Evolutionary conservation across 2,329 filamentous ascomycete genomes (phyloP).

Genomic region (Pseudocercospora pini-densiflorae): DNA sequence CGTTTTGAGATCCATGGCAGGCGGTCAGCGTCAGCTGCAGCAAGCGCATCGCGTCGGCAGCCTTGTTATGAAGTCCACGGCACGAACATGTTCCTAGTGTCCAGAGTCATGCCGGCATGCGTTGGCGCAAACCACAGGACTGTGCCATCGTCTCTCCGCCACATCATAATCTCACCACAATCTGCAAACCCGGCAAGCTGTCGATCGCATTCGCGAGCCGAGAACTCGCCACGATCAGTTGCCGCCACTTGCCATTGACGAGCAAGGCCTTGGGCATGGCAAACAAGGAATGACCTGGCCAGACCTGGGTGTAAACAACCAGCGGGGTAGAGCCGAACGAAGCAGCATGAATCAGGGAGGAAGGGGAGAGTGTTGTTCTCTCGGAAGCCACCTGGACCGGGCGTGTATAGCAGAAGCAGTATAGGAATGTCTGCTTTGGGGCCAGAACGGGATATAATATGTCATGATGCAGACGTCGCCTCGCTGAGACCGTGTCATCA

Average conservation of each 20-base stretch:
- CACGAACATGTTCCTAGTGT: constrained; percentile 16
- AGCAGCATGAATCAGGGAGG: background rate
- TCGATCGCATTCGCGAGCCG: constrained; percentile 26
- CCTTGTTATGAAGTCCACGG: constrained; percentile 11
- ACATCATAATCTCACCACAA: constrained; percentile 21
- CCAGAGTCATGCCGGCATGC: constrained; percentile 27
- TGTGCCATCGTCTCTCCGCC: constrained; percentile 18
- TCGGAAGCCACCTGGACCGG: background rate
- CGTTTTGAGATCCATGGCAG: constrained; percentile 18
- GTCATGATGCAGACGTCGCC: constrained; percentile 17
- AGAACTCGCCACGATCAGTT: constrained; percentile 22
- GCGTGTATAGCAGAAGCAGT: background rate
- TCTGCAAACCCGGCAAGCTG: constrained; percentile 28
- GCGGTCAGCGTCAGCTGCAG: constrained; percentile 18
- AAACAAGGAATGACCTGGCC: constrained; percentile 14
- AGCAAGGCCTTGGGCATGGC: constrained; percentile 19
- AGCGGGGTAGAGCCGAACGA: constrained; percentile 9
- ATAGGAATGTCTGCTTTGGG: background rate
- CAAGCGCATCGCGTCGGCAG: constrained; percentile 18
- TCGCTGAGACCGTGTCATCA: constrained; percentile 14
- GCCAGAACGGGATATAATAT: background rate
- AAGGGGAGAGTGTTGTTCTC: background rate
- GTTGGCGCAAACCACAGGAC: constrained; percentile 22
- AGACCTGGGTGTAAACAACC: constrained; percentile 20
- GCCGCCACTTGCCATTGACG: constrained; percentile 22